Base-by-base conservation (phyloP, 257 asterid genomes). In the Prunella vulgaris region DNA sequence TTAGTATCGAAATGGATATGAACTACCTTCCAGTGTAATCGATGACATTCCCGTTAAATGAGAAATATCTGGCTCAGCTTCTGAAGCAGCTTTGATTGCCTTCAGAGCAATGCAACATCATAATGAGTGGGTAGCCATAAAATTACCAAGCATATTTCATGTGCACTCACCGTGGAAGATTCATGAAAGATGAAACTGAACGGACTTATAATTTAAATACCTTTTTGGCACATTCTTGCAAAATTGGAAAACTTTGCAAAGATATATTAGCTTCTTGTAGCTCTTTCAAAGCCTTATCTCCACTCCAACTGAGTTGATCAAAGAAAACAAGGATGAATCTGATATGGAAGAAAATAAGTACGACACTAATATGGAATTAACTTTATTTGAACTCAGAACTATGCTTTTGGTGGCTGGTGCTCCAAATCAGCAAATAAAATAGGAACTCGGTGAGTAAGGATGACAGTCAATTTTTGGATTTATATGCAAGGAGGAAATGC, bases 261-360 rank as follows among this genome's bases (percentile, higher is more conserved):
- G 96, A 78, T 69, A 94, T 64, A 77, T 85, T 87, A 73, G 96
- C 97, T 71, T 89, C 96, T 53, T 89, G 86, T 14, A 94, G 87
- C 88, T 94, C 99, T 71, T 80, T 79, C 63, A 84, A 77, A 76
- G 99, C 99, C 74, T 89, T 91, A 53, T 90, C 93, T 70, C 99
- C 99, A 63, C 90, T 87, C 99, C 99, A 94, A 80, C 97, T 94
- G 73, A 63, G 37, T 61, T 57, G 30, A 30, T 51, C 60, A 33
- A 49, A 37, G 40, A 35, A 60, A 18, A 72, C 8, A 40, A 35
- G 33, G 22, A 63, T 58, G 40, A 38, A 44, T 44, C 60, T 46
- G 64, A 61, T 10, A 38, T 9, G 14, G 46, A 49, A 37, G 40
- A 35, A 60, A 18, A 72, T 15, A 32, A 35, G 33, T 18, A 63